These are phyloP conservation scores for Aspergillus japonicus DNA, from an alignment of 2,329 filamentous ascomycete species.

Conservation along the genomic window DNA sequence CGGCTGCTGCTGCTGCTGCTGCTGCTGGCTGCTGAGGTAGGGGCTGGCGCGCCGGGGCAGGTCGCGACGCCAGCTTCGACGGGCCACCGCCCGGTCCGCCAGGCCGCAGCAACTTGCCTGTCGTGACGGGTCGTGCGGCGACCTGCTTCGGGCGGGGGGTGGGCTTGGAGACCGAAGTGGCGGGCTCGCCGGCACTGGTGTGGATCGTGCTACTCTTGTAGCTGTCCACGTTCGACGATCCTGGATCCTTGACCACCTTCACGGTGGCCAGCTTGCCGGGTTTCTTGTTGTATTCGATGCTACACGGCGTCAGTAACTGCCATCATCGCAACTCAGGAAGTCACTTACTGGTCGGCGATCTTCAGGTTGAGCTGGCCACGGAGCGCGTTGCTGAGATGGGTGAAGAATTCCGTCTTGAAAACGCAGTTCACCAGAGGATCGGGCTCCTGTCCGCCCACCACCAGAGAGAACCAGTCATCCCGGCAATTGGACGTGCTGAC, in stretches of 20 bases:
- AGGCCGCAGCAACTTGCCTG: slow-evolving; percentile 86
- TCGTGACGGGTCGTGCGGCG: slow-evolving; percentile 84
- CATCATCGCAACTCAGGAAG: background rate
- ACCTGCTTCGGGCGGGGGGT: slow-evolving; percentile 86
- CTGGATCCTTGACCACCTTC: slow-evolving; percentile 86
- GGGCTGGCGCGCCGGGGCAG: slow-evolving; percentile 39
- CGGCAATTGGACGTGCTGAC: slow-evolving; percentile 76
- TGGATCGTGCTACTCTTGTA: slow-evolving; percentile 96
- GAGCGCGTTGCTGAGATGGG: slow-evolving; percentile 78
- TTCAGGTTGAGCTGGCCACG: slow-evolving; percentile 78
- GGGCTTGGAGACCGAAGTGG: slow-evolving; percentile 77
- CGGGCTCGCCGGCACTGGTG: slow-evolving; percentile 77
- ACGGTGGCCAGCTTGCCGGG: slow-evolving; percentile 86
- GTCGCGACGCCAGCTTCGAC: slow-evolving; percentile 61
- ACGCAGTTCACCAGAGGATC: slow-evolving; percentile 93
- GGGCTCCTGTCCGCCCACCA: slow-evolving; percentile 81
- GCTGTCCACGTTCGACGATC: slow-evolving; percentile 67
- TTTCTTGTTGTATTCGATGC: slow-evolving; percentile 96
- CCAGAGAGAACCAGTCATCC: slow-evolving; percentile 96
- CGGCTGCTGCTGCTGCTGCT: slow-evolving; percentile 31
- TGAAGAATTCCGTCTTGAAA: slow-evolving; percentile 96
- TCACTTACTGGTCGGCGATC: slow-evolving; percentile 65
- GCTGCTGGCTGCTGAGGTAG: slow-evolving; percentile 31
- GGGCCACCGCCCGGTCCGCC: slow-evolving; percentile 81
- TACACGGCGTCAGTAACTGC: slow-evolving; percentile 24